Base-by-base conservation (phyloP, 1,284 basidiomycete species). In the Malassezia caprae region DNA sequence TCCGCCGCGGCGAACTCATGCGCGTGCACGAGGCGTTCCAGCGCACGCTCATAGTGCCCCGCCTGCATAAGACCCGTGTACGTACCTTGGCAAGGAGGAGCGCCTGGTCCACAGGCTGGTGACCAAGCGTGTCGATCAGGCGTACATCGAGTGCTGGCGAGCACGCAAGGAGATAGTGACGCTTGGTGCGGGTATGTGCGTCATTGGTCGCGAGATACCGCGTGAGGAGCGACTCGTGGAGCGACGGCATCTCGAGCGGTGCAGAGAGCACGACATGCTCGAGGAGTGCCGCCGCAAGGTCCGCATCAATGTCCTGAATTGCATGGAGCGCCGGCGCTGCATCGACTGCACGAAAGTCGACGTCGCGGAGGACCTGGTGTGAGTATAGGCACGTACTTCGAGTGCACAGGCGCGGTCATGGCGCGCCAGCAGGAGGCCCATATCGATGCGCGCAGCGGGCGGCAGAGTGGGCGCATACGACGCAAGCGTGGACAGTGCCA, bases 1-100 rank as follows among this genome's bases (percentile, higher is more conserved):
- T 72, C 68, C 6, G 68, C 60, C 15, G 67, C 63, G 47, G 61
- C 63, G 26, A 62, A 60, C 26, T 72, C 69, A 12, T 61, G 44
- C 12, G 70, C 53, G 8, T 35, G 43, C 2, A 68, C 69, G 0
- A 72, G 57, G 30, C 64, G 13, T 4, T 51, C 45, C 0, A 72
- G 54, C 0, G 69, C 69, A 23, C 65, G 66, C 4, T 52, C 27
- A 27, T 64, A 51, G n/a, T 56, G 57, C 0, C 61, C 60, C 1
- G 27, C 28, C 44, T 46, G 19, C 10, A 26, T 30, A n/a, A 13
- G 30, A 43, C 5, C 12, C 4, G 41, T 1, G 41, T 23, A 40
- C 41, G 41, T 27, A 70, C 56, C 56, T 63, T 64, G 47, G 63
- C 59, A 1, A 67, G 45, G 8, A 70, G 51, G 48, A 70, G 60